phyloP scores from a whole-genome alignment of 345 rosid genomes.

The Erodium maritimum region DNA sequence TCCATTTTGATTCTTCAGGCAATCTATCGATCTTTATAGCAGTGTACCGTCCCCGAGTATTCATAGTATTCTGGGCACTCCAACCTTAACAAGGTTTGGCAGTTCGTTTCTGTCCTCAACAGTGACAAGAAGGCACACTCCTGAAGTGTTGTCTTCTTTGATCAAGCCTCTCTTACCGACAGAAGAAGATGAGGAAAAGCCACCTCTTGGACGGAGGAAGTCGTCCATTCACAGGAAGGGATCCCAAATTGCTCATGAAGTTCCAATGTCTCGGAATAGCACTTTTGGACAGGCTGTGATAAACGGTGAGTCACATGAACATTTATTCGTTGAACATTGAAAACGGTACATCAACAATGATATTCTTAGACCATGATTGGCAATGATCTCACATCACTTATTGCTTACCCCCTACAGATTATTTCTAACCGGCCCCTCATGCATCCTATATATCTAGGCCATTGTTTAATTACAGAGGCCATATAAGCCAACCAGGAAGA shows the following conservation, averaged over 20 bases:
- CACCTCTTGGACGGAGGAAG: conserved; percentile 35
- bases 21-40: conserved; percentile 73
- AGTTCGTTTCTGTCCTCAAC: conserved; percentile 62
- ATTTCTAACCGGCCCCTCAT: background rate
- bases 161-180: conserved; percentile 43
- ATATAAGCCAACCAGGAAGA: background rate
- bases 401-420: too few relatives aligned
- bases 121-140: conserved; percentile 50
- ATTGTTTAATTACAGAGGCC: background rate
- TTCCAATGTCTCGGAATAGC: background rate
- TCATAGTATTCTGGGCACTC: conserved; percentile 43
- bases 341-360: too few relatives aligned
- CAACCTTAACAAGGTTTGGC: conserved; percentile 43
- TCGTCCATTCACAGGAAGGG: conserved; percentile 20
- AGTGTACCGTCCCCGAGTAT: conserved; percentile 75
- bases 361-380: too few relatives aligned
- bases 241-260: background rate
- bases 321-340: background rate
- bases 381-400: too few relatives aligned
- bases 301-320: conserved; percentile 41
- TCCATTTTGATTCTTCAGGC: conserved; percentile 37
- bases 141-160: conserved; percentile 33
- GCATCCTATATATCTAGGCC: background rate
- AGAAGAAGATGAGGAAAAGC: conserved; percentile 22
- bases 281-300: conserved; percentile 57